phyloP scores from a whole-genome alignment of 176 grass and related monocot genomes.

The Lolium multiflorum region DNA sequence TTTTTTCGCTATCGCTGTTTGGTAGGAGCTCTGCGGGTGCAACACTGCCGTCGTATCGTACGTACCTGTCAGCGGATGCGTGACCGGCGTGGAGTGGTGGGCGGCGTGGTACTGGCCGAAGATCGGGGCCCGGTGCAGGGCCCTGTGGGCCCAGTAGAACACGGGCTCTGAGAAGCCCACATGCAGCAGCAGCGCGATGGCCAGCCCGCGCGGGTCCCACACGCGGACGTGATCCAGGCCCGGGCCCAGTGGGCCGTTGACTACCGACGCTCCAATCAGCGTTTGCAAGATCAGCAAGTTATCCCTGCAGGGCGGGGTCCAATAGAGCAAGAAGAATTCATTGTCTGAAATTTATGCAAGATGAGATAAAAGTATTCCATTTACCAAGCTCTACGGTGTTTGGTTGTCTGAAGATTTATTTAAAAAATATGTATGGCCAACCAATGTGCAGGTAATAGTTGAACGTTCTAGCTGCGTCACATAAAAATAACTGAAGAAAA shows the following conservation, averaged over 20 bases:
- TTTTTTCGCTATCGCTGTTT: not conserved
- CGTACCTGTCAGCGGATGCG: slow-evolving; percentile 73
- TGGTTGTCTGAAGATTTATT: not conserved
- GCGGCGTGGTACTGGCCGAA: slow-evolving; percentile 65
- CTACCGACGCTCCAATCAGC: slow-evolving; percentile 52
- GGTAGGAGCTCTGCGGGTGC: not conserved
- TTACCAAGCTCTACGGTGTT: not conserved
- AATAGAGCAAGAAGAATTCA: not conserved
- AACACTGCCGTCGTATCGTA: no score
- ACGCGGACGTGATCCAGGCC: slow-evolving; percentile 40
- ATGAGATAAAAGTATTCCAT: not conserved
- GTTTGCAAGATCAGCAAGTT: slow-evolving; percentile 83
- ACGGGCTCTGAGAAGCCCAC: slow-evolving; percentile 78
- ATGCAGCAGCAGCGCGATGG: slow-evolving; percentile 70
- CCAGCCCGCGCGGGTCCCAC: slow-evolving; percentile 58
- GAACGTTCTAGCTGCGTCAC: not conserved
- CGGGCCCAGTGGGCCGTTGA: slow-evolving; percentile 57
- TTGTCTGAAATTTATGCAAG: no score
- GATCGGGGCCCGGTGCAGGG: slow-evolving; percentile 60
- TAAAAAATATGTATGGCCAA: not conserved
- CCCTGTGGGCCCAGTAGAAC: slow-evolving; percentile 84
- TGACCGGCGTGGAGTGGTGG: slow-evolving; percentile 70
- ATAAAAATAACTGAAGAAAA: not conserved
- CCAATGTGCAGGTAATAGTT: not conserved
- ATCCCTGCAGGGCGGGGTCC: slow-evolving; percentile 60